These are phyloP conservation scores for Furcasterigmium sp. DNA, from an alignment of 2,329 filamentous ascomycete species.

Conservation along the genomic window DNA sequence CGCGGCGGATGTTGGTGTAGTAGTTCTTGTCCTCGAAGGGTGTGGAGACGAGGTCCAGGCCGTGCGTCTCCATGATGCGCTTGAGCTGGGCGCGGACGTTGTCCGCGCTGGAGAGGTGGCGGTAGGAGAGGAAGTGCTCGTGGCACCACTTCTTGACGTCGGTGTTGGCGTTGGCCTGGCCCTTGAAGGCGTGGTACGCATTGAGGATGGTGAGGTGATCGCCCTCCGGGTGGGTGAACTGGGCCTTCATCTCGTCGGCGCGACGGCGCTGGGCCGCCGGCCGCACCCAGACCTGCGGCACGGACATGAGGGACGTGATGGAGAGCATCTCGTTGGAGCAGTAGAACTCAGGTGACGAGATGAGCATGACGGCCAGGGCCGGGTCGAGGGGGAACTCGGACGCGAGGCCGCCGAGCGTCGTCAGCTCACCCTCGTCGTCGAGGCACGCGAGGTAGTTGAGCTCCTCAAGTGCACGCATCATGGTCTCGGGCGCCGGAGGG, in stretches of 20 bases:
- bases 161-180: constrained; percentile 55
- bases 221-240: constrained; percentile 88
- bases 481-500: constrained; percentile 91
- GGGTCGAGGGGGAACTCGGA: constrained; percentile 96
- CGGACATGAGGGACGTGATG: constrained; percentile 87
- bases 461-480: constrained; percentile 97
- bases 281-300: constrained; percentile 89
- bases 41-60: constrained; percentile 80
- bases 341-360: constrained; percentile 95
- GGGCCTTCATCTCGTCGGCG: constrained; percentile 94
- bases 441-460: constrained; percentile 96
- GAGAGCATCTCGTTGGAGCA: constrained; percentile 98
- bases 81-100: constrained; percentile 88
- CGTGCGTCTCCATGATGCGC: constrained; percentile 93
- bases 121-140: constrained; percentile 88
- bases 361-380: constrained; percentile 92
- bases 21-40: constrained; percentile 94
- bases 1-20: constrained; percentile 93
- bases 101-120: constrained; percentile 86
- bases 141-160: constrained; percentile 92
- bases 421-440: constrained; percentile 93
- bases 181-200: constrained; percentile 96
- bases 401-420: constrained; percentile 75
- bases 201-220: constrained; percentile 96
- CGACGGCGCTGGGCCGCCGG: constrained; percentile 81